These are phyloP conservation scores for Aspergillus pseudonomiae DNA, from an alignment of 2,329 filamentous ascomycete species.

Conservation along the genomic window DNA sequence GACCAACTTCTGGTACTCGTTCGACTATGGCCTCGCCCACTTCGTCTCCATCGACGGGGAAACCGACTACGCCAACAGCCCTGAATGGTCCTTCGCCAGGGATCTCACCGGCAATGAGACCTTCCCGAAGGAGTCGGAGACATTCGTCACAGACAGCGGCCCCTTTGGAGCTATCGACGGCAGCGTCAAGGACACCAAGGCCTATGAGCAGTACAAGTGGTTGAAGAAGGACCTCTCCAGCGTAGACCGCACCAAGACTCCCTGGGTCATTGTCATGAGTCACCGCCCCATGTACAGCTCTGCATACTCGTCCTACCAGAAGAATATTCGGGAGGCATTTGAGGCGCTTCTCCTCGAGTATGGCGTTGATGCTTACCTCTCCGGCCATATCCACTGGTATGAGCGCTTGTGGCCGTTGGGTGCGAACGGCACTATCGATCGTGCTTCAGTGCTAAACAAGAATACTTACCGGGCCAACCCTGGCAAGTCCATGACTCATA, in stretches of 20 bases:
- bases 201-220: slow-evolving; percentile 54
- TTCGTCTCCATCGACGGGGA: slow-evolving; percentile 54
- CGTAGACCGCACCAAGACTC: slow-evolving; percentile 52
- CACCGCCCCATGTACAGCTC: slow-evolving; percentile 56
- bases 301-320: slow-evolving; percentile 49
- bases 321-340: slow-evolving; percentile 49
- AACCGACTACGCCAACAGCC: slow-evolving; percentile 55
- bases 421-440: slow-evolving; percentile 47
- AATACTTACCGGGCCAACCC: slow-evolving; percentile 54
- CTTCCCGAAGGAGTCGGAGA: slow-evolving; percentile 45
- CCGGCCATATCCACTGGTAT: slow-evolving; percentile 54
- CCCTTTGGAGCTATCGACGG: slow-evolving; percentile 52
- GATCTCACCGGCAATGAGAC: slow-evolving; percentile 48
- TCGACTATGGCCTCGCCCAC: slow-evolving; percentile 58
- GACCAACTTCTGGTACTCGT: slow-evolving; percentile 59
- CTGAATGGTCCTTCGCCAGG: slow-evolving; percentile 49
- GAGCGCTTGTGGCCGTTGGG: slow-evolving; percentile 47
- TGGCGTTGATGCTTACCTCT: slow-evolving; percentile 52
- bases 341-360: slow-evolving; percentile 49
- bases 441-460: slow-evolving; percentile 47
- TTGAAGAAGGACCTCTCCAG: slow-evolving; percentile 48
- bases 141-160: slow-evolving; percentile 52
- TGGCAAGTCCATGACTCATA: slow-evolving; percentile 53
- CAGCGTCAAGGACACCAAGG: slow-evolving; percentile 43
- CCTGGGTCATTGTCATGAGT: slow-evolving; percentile 55